These are phyloP conservation scores for Areca catechu DNA, from an alignment of 176 grass and related monocot species.

Conservation along the genomic window DNA sequence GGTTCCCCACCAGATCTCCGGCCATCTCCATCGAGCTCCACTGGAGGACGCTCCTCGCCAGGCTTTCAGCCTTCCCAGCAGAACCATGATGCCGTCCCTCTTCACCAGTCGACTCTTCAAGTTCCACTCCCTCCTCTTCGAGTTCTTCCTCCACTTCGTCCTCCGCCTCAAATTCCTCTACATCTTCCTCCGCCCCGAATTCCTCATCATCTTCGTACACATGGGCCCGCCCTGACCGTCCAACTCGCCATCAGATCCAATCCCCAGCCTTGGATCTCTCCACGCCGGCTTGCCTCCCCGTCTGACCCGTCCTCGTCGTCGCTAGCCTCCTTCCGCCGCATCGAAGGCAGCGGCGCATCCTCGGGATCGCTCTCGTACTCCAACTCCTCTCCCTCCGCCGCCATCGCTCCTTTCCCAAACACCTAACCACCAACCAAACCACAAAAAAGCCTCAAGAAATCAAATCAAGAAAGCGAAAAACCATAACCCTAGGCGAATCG, in stretches of 20 bases:
- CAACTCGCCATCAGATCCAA: constrained; percentile 12
- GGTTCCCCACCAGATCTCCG: background rate
- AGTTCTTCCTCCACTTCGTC: constrained; percentile 7
- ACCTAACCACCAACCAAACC: background rate
- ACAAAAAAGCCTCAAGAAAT: too few species aligned
- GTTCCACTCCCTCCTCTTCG: constrained; percentile 5
- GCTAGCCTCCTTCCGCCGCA: constrained; percentile 22
- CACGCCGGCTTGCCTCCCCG: background rate
- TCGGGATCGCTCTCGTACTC: constrained; percentile 27
- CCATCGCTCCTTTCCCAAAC: constrained; percentile 5
- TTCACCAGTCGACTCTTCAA: background rate
- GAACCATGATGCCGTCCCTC: constrained; percentile 13
- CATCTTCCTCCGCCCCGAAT: constrained; percentile 30
- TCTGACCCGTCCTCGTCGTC: constrained; percentile 17
- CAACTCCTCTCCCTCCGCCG: background rate
- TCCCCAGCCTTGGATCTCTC: background rate
- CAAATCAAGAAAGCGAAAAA: too few species aligned
- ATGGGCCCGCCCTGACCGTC: constrained; percentile 15
- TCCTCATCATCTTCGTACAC: constrained; percentile 35
- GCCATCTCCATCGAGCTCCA: background rate
- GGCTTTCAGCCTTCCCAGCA: constrained; percentile 7
- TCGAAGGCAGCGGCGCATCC: constrained; percentile 11
- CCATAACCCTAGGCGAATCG: too few species aligned
- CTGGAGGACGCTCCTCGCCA: background rate
- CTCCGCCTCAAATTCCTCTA: constrained; percentile 21